A percentile compares a stretch with the other conserved stretches of the same genome.
These are phyloP conservation scores for Corymbia citriodora DNA, from an alignment of 441 rosid genomes.

Conservation along the genomic window DNA sequence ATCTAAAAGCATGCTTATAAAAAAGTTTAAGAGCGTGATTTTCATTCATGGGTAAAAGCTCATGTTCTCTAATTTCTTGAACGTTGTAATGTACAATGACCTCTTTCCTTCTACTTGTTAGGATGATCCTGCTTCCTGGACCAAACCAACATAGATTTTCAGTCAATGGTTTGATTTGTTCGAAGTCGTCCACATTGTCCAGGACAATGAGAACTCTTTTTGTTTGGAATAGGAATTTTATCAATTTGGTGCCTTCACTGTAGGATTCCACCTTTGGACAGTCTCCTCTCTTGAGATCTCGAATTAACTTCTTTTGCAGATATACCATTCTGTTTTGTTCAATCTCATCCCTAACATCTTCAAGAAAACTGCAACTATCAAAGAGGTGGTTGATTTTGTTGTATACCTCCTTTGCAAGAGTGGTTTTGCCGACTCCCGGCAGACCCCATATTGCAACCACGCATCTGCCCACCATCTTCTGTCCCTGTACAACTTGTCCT, in stretches of 20 bases:
- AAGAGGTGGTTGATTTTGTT: fast-evolving
- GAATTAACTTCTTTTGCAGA: neutral
- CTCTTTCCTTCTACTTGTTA: neutral
- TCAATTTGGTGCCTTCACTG: neutral
- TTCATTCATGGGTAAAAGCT: neutral
- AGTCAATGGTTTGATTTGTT: neutral
- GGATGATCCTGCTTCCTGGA: neutral
- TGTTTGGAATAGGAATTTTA: fast-evolving
- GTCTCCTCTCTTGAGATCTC: neutral
- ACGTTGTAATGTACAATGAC: neutral
- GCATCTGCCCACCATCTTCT: fast-evolving
- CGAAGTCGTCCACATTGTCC: neutral
- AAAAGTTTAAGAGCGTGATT: neutral
- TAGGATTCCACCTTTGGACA: neutral
- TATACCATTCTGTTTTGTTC: fast-evolving
- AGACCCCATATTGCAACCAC: fast-evolving
- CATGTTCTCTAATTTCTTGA: neutral
- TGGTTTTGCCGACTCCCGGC: fast-evolving
- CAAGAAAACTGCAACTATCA: no score
- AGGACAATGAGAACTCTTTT: neutral
- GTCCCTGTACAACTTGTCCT: no score
- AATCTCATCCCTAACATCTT: neutral
- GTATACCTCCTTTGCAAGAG: no score
- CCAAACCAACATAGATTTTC: neutral
- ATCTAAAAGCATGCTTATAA: neutral